Evolutionary conservation across 179 eudicot genomes (phyloP), one percentile per base, ranked within the genome.

Genomic region (Beta corolliflora): DNA sequence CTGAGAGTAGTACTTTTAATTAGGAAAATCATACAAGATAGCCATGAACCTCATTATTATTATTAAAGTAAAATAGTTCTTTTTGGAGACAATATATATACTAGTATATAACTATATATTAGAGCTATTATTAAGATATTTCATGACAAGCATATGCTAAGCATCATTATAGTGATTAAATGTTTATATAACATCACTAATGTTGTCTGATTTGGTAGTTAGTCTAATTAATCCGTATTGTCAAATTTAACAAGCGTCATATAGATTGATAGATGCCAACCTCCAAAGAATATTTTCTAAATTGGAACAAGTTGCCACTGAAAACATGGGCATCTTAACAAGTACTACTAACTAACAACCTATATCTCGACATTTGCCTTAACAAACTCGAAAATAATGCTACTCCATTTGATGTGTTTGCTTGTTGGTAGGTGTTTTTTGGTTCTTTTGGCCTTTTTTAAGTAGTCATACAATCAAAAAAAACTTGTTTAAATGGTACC

Each of bases 121-220:
- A 36, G 41, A 36, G 41, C 25, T 13, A 23, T 53, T 5, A 2
- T 12, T 31, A 54, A 5, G 13, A 29, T 73, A 16, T 21, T 52
- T 16, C 58, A 70, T 16, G 1, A 41, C 16, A 16, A 70, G 74
- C 21, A 70, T 16, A 21, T 52, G 41, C 10, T 23, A 21, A 25
- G 13, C 61, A 53, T 73, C 46, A 53, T 73, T 73, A n/a, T 25
- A 54, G 45, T 73, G 21, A 71, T 71, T 29, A 53, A 54, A 31
- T 73, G 8, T 54, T 14, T 7, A 5, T 7, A 16, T 73, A 7
- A 54, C 63, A 53, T 54, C 77, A 54, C 5, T 13, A 73, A 54
- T 54, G 2, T 73, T 73, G 63, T 73, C 46, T 54, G 13, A 54
- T 54, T 45, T 54, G 63, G 11, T 73, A 54, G 77, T 73, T 54